Evolutionary conservation across 176 grass and related monocot genomes (phyloP).

Genomic region (Areca catechu): DNA sequence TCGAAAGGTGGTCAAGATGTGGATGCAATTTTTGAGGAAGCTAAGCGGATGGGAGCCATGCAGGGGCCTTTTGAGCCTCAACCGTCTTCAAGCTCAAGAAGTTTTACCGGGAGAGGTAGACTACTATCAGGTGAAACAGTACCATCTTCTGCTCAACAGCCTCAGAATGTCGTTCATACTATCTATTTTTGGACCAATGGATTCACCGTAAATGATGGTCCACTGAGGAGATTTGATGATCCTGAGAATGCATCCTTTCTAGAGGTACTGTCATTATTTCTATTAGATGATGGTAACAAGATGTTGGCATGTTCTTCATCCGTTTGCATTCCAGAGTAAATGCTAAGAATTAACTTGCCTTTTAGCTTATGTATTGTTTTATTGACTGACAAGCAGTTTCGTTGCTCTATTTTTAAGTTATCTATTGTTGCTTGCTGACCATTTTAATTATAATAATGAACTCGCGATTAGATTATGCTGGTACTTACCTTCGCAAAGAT

Average conservation of each 20-base stretch:
- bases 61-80: slow-evolving; percentile 15
- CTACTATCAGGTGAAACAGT: slow-evolving; percentile 8
- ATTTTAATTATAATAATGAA: too few relatives aligned
- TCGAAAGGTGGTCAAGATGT: slow-evolving; percentile 9
- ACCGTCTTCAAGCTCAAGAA: slow-evolving; percentile 14
- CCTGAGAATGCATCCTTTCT: slow-evolving; percentile 16
- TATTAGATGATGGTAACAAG: too few relatives aligned
- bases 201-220: slow-evolving; percentile 18
- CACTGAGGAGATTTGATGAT: slow-evolving; percentile 21
- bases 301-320: too few relatives aligned
- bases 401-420: too few relatives aligned
- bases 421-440: too few relatives aligned
- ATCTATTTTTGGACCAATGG: slow-evolving; percentile 21
- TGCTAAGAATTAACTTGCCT: too few relatives aligned
- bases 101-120: slow-evolving; percentile 18
- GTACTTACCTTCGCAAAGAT: too few relatives aligned
- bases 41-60: slow-evolving; percentile 3
- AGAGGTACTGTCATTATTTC: background rate
- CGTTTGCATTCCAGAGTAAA: too few relatives aligned
- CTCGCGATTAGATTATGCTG: too few relatives aligned
- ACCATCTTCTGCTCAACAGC: slow-evolving; percentile 2
- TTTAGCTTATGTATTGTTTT: too few relatives aligned
- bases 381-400: too few relatives aligned
- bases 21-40: slow-evolving; percentile 18
- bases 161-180: slow-evolving; percentile 8